Evolutionary conservation across 116 monocot genomes (phyloP), one percentile per base, ranked within the genome.

Genomic region (Papilionanthe hybrid): DNA sequence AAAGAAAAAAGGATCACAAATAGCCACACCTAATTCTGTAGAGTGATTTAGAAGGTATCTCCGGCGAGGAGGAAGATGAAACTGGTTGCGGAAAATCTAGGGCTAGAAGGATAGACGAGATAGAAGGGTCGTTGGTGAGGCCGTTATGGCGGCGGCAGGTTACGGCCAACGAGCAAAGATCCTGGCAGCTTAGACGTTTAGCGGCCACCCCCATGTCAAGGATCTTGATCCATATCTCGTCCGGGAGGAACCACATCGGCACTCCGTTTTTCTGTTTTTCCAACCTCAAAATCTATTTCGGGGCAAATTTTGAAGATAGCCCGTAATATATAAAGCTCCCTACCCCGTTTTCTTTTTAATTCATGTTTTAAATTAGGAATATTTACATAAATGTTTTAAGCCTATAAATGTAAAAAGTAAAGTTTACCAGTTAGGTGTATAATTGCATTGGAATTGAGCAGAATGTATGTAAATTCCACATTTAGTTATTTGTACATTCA

Each of bases 211-310:
- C 86, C 30, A 47, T 32, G 66, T 84, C 86, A 57, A 89, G 76
- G 44, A 89, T 80, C 63, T 77, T 82, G 74, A 29, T 42, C 89
- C 89, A 89, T 27, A 89, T 22, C 75, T 89, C 86, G 75, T 86
- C 86, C 0, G 89, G 89, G 27, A 89, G 76, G 18, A 79, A 42
- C 72, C 82, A 66, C 87, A 86, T 86, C 6, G 56, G 9, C 1
- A n/a, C 43, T 43, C 43, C n/a, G n/a, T n/a, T n/a, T n/a, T n/a
- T n/a, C n/a, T n/a, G n/a, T n/a, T 43, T 43, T 43, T 43, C 43
- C 43, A 43, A 43, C 43, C 43, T n/a, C n/a, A n/a, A n/a, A n/a
- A n/a, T n/a, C n/a, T n/a, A n/a, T n/a, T n/a, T n/a, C n/a, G n/a
- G n/a, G n/a, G n/a, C n/a, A n/a, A n/a, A n/a, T n/a, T n/a, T n/a